Percentiles rank a stretch among this genome's conserved stretches.
These are phyloP conservation scores for Colletotrichum melonis DNA, from an alignment of 2,329 filamentous ascomycete species.

Conservation along the genomic window DNA sequence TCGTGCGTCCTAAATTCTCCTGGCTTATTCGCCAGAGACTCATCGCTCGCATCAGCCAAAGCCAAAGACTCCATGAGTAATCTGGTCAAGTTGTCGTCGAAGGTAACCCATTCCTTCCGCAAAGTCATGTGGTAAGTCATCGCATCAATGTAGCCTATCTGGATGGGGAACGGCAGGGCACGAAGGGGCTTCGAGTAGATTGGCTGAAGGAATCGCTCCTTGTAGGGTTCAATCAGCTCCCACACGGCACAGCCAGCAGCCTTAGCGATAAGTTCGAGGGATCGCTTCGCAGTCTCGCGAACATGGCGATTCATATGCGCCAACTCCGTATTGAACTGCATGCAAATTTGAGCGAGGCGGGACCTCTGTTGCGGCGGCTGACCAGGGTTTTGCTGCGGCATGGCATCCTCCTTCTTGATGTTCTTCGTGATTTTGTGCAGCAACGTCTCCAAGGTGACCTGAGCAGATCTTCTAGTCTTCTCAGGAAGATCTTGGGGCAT, in stretches of 20 bases:
- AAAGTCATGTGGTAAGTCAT: slow-evolving; percentile 95
- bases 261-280: slow-evolving; percentile 83
- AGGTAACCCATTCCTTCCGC: slow-evolving; percentile 88
- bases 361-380: slow-evolving; percentile 62
- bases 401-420: slow-evolving; percentile 82
- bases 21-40: slow-evolving; percentile 91
- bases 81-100: slow-evolving; percentile 91
- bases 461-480: slow-evolving; percentile 84
- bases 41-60: slow-evolving; percentile 93
- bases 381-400: slow-evolving; percentile 41
- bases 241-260: slow-evolving; percentile 83
- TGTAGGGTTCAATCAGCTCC: slow-evolving; percentile 89
- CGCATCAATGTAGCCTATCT: slow-evolving; percentile 98
- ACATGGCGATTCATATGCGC: slow-evolving; percentile 97
- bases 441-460: slow-evolving; percentile 84
- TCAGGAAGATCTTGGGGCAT: slow-evolving; percentile 95
- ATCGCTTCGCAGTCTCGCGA: slow-evolving; percentile 84
- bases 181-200: slow-evolving; percentile 96
- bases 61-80: slow-evolving; percentile 94
- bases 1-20: slow-evolving; percentile 96
- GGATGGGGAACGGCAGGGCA: slow-evolving; percentile 91
- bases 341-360: slow-evolving; percentile 81
- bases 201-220: slow-evolving; percentile 87
- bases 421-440: slow-evolving; percentile 83
- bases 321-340: slow-evolving; percentile 87